Evolutionary conservation across 2,329 filamentous ascomycete genomes (phyloP).

Genomic region (Arthrocladium fulminans): DNA sequence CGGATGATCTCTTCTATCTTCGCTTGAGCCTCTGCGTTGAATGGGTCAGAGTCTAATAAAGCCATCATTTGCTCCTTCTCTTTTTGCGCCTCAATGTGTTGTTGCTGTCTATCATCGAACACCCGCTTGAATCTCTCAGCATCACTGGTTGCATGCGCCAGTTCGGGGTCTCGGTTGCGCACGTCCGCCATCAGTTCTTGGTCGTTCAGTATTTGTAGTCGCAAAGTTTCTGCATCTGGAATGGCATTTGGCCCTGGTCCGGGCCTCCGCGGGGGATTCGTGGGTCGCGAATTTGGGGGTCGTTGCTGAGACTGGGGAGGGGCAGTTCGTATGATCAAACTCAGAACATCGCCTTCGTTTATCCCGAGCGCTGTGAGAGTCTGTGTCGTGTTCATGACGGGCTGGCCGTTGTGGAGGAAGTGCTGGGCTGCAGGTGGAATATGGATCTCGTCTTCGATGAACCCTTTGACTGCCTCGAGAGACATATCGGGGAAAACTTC

Average conservation of each 20-base stretch:
- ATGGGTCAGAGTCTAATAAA: constrained; percentile 83
- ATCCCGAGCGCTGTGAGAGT: constrained; percentile 76
- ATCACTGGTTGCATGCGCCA: constrained; percentile 69
- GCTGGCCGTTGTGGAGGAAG: constrained; percentile 81
- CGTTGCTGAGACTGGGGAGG: constrained; percentile 25
- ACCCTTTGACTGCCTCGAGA: constrained; percentile 74
- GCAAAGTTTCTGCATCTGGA: constrained; percentile 66
- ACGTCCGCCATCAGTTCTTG: constrained; percentile 63
- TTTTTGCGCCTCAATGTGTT: constrained; percentile 62
- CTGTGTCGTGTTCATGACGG: constrained; percentile 66
- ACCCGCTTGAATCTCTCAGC: constrained; percentile 66
- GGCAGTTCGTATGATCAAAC: constrained; percentile 57
- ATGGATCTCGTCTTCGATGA: constrained; percentile 73
- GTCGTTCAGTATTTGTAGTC: constrained; percentile 73
- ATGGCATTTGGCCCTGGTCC: background rate
- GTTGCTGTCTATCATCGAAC: constrained; percentile 57
- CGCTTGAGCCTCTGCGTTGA: constrained; percentile 81
- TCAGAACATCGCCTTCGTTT: constrained; percentile 84
- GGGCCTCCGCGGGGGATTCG: constrained; percentile 6
- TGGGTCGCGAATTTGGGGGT: constrained; percentile 13
- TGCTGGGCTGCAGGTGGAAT: constrained; percentile 66
- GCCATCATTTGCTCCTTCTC: constrained; percentile 77
- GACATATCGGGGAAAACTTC: constrained; percentile 78
- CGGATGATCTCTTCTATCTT: constrained; percentile 97
- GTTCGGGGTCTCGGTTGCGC: constrained; percentile 61